Evolutionary conservation across 2,329 filamentous ascomycete species (phyloP).

Genomic region (Sporothrix curviconia): DNA sequence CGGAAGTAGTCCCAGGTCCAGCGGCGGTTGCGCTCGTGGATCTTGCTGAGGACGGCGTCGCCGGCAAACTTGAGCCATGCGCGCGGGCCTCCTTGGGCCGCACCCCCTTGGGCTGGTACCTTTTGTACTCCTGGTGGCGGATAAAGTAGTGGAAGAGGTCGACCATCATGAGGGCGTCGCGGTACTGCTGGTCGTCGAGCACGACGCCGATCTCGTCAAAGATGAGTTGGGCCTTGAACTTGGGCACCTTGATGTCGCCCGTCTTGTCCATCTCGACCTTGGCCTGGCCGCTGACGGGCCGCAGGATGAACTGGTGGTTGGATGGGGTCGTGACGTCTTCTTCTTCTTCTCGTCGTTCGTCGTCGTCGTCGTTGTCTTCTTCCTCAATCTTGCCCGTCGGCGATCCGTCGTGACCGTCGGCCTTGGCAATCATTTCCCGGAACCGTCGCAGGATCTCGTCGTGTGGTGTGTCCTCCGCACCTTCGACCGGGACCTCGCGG

Average conservation of each 20-base stretch:
- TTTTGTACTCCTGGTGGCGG: conserved; percentile 94
- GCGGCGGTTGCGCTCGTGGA: conserved; percentile 83
- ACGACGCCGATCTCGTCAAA: conserved; percentile 98
- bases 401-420: conserved; percentile 29
- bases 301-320: conserved; percentile 86
- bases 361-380: conserved; percentile 39
- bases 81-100: conserved; percentile 75
- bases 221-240: conserved; percentile 81
- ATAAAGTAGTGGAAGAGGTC: conserved; percentile 98
- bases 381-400: not conserved
- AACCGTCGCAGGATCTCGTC: conserved; percentile 72
- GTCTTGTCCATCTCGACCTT: conserved; percentile 95
- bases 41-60: conserved; percentile 82
- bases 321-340: conserved; percentile 18
- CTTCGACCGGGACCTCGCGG: conserved; percentile 58
- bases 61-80: conserved; percentile 93
- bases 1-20: conserved; percentile 98
- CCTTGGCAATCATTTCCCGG: conserved; percentile 69
- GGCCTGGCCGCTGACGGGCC: conserved; percentile 89
- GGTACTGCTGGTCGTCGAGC: conserved; percentile 96
- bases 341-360: conserved; percentile 42
- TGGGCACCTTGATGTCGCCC: conserved; percentile 68
- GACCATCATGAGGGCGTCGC: conserved; percentile 94
- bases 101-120: conserved; percentile 74
- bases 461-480: conserved; percentile 52